These are phyloP conservation scores for Fusarium sp. DNA, from an alignment of 2,329 filamentous ascomycete genomes.

Conservation along the genomic window DNA sequence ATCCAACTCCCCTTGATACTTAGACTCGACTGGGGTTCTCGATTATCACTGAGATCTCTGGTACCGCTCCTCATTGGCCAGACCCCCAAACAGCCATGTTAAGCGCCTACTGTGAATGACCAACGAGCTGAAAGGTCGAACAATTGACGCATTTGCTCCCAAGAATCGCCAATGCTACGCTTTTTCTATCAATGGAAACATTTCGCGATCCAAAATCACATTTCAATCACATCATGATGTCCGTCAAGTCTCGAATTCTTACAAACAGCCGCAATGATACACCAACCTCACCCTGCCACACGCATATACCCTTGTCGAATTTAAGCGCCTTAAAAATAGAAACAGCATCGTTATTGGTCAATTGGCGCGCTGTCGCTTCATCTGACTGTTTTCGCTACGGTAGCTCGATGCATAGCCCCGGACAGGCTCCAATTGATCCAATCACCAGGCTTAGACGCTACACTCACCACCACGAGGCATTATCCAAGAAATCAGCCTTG, in stretches of 20 bases:
- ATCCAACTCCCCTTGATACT: conserved; percentile 5
- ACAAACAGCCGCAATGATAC: conserved; percentile 26
- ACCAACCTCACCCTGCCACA: conserved; percentile 24
- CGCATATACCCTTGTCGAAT: conserved; percentile 7
- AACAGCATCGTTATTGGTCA: conserved; percentile 19
- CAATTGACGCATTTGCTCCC: background rate
- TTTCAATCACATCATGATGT: conserved; percentile 18
- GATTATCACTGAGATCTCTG: conserved; percentile 43
- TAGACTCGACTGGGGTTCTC: conserved; percentile 25
- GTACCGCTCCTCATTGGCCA: conserved; percentile 38
- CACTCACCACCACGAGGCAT: conserved; percentile 35
- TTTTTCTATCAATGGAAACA: background rate
- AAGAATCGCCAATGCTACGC: background rate
- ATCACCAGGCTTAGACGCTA: conserved; percentile 12
- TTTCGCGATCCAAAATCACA: background rate
- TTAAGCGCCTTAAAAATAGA: conserved; percentile 48
- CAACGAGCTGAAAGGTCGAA: background rate
- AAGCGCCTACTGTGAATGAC: conserved; percentile 6
- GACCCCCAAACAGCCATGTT: conserved; percentile 2
- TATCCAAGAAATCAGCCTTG: conserved; percentile 41
- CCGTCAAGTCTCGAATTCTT: conserved; percentile 13
- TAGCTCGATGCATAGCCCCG: conserved; percentile 38
- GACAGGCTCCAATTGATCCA: conserved; percentile 22
- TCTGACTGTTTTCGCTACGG: conserved; percentile 33
- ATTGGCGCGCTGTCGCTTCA: conserved; percentile 40